phyloP scores from a whole-genome alignment of 2,329 filamentous ascomycete species.

The Hyphodiscus sp. region DNA sequence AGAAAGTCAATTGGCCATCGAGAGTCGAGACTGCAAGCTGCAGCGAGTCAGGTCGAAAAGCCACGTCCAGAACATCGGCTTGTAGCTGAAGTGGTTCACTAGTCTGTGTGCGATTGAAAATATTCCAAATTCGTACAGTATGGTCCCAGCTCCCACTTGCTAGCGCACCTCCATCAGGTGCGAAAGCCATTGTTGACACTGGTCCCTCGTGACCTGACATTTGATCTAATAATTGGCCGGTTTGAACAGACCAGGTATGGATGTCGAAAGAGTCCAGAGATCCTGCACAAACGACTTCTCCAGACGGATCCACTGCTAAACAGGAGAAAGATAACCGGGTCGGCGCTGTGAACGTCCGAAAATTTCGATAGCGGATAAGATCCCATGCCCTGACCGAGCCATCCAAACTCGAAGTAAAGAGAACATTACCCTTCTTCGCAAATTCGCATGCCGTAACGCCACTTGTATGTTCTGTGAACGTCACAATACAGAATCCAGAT shows the following conservation, averaged over 20 bases:
- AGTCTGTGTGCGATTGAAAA: conserved; percentile 89
- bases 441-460: conserved; percentile 94
- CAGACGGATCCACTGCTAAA: conserved; percentile 92
- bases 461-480: conserved; percentile 93
- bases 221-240: conserved; percentile 86
- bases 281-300: conserved; percentile 91
- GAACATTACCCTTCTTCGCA: conserved; percentile 86
- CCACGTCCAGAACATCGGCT: conserved; percentile 81
- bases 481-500: conserved; percentile 96
- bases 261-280: conserved; percentile 96
- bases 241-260: conserved; percentile 98
- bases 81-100: conserved; percentile 90
- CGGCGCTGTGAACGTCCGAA: conserved; percentile 92
- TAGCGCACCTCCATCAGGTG: conserved; percentile 75
- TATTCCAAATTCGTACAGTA: conserved; percentile 92
- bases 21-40: conserved; percentile 89
- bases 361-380: conserved; percentile 91
- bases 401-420: conserved; percentile 93
- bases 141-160: conserved; percentile 96
- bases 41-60: conserved; percentile 81
- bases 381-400: conserved; percentile 96
- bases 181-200: conserved; percentile 80
- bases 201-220: conserved; percentile 91
- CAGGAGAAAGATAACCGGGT: conserved; percentile 88
- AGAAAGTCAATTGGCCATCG: conserved; percentile 92